Evolutionary conservation across 345 rosid species (phyloP), one percentile per base, ranked within the genome.

Genomic region (Populus tremula): DNA sequence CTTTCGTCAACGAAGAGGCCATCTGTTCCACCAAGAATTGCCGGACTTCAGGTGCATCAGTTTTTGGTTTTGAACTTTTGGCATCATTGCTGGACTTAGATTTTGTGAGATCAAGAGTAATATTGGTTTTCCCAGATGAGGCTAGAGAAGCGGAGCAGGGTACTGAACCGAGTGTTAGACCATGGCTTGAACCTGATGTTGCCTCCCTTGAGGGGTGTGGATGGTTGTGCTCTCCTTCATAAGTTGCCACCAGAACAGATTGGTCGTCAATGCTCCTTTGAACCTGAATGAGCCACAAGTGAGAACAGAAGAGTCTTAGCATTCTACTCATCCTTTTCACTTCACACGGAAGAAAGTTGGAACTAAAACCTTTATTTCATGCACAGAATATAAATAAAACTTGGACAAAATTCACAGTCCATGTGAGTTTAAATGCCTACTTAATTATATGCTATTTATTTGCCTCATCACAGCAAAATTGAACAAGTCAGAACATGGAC

Each of bases 221-320:
- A 88, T 96, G 99, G 84, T 92, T 96, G 86, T 96, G 99, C 81
- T 92, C 99, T 25, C 99, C 99, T 78, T 96, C 99, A 47, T 96
- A 96, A 6, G 99, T 96, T 14, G 99, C 98, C 18, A 96, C 97
- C 45, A 96, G 47, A 11, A 96, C 86, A 0, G 94, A 88, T 73
- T 93, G 99, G 47, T 96, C 99, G 31, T 96, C 98, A 3, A 84
- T 87, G 70, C 93, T 96, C 87, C 99, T 89, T 67, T 96, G 99
- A 70, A 96, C 99, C 98, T 94, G 81, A 82, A 89, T 23, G 8
- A 70, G 6, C n/a, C 53, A 74, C 61, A 45, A 43, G 25, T 5
- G 25, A 70, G 6, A 21, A 23, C 8, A 39, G 10, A 21, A 71
- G n/a, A 6, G 65, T 21, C 29, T 72, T 31, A 53, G 65, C 23